phyloP scores from a whole-genome alignment of 305 asterid genomes.

The Plantago rigida region DNA sequence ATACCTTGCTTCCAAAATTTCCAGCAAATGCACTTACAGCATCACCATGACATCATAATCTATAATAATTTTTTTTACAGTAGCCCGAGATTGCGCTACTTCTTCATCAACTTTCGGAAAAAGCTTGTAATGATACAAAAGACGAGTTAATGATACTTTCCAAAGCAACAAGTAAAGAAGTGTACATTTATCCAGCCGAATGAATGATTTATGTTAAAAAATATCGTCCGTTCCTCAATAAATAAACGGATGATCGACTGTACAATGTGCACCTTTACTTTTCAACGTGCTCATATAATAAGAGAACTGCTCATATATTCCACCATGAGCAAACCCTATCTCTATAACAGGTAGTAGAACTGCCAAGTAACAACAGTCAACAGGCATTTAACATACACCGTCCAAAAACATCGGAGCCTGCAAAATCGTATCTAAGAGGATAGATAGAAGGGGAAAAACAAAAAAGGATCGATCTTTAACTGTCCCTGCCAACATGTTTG shows the following conservation, averaged over 20 bases:
- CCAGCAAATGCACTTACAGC: too few species aligned
- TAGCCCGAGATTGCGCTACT: too few species aligned
- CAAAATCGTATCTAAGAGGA: slow-evolving; percentile 11
- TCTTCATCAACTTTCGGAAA: too few species aligned
- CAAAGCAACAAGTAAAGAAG: too few species aligned
- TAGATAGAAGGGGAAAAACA: slow-evolving; percentile 5
- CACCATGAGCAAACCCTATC: slow-evolving; percentile 27
- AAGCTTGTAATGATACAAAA: too few species aligned
- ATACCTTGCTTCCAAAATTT: too few species aligned
- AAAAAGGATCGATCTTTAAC: slow-evolving; percentile 16
- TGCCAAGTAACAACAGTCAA: slow-evolving; percentile 29
- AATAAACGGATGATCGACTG: slow-evolving; percentile 43
- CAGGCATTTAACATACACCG: slow-evolving; percentile 34
- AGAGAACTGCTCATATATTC: slow-evolving; percentile 28
- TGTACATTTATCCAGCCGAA: too few species aligned
- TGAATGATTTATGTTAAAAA: too few species aligned
- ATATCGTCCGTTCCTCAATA: slow-evolving; percentile 28
- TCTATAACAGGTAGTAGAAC: slow-evolving; percentile 34
- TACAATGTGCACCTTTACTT: slow-evolving; percentile 35
- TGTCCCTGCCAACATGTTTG: slow-evolving; percentile 21
- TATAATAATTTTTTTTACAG: too few species aligned
- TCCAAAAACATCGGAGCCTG: slow-evolving; percentile 4
- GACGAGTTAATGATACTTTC: too few species aligned
- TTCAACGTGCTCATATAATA: slow-evolving; percentile 28
- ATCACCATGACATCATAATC: too few species aligned